These are phyloP conservation scores for Gossypium lobatum DNA, from an alignment of 441 rosid species.

Conservation along the genomic window DNA sequence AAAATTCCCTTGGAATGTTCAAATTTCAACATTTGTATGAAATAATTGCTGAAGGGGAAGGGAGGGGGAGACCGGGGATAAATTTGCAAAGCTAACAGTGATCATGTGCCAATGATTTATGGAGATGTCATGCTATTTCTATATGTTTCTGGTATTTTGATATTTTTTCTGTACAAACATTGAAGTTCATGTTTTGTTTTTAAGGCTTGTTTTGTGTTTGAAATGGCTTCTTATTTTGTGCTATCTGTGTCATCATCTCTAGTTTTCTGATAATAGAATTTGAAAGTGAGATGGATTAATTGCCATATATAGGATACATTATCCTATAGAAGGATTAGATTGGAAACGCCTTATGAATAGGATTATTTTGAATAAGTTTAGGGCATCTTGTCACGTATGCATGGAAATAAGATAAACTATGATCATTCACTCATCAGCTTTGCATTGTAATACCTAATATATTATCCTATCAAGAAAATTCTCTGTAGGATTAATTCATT, in stretches of 20 bases:
- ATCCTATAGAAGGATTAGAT: background rate
- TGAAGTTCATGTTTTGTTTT: background rate
- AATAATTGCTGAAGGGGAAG: background rate
- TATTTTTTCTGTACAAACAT: background rate
- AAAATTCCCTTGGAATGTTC: background rate
- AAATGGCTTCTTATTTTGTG: background rate
- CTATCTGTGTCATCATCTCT: background rate
- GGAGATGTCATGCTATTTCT: background rate
- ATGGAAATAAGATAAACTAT: background rate
- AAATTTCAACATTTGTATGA: constrained; percentile 5
- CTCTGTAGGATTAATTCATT: background rate
- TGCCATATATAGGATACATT: background rate
- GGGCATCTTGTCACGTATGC: background rate
- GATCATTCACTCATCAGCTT: background rate
- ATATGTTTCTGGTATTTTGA: background rate
- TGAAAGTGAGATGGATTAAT: constrained; percentile 8
- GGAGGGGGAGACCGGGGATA: background rate
- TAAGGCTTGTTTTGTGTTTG: background rate
- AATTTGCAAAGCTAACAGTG: background rate
- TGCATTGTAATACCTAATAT: background rate
- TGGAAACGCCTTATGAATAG: background rate
- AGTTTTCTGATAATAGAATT: background rate
- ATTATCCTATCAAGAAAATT: background rate
- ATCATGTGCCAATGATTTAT: background rate
- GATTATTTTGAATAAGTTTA: background rate